A percentile compares a stretch with the other conserved stretches of the same genome.
phyloP scores from a whole-genome alignment of 352 stramenopile species.

The Phytophthora vignae region DNA sequence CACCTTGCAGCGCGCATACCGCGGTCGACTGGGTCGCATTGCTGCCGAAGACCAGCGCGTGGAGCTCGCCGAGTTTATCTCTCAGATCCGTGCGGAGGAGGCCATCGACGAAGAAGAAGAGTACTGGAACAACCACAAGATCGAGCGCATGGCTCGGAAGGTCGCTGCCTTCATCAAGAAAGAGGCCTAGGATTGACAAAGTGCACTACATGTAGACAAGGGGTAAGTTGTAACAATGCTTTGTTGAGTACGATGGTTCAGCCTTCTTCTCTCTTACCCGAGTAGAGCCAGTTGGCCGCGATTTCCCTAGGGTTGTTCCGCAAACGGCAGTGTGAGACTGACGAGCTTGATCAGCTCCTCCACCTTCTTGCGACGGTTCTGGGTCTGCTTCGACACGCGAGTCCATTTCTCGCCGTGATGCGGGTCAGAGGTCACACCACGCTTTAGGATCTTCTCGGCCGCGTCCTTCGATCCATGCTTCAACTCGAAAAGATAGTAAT shows the following conservation, averaged over 20 bases:
- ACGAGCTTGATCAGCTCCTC: conserved; percentile 83
- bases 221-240: conserved; percentile 32
- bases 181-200: conserved; percentile 47
- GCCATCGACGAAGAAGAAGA: conserved; percentile 90
- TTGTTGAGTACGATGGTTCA: conserved; percentile 22
- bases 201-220: conserved; percentile 28
- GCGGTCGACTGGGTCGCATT: conserved; percentile 85
- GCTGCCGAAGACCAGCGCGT: conserved; percentile 83
- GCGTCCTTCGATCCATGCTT: conserved; percentile 87
- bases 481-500: conserved; percentile 98
- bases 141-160: conserved; percentile 61
- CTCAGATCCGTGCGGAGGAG: conserved; percentile 90
- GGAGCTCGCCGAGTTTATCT: conserved; percentile 95
- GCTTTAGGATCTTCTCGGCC: conserved; percentile 87
- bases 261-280: conserved; percentile 36
- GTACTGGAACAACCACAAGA: conserved; percentile 67
- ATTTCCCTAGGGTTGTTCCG: conserved; percentile 49
- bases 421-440: conserved; percentile 93
- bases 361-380: conserved; percentile 87
- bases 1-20: conserved; percentile 87
- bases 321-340: conserved; percentile 77
- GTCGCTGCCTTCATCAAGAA: conserved; percentile 72
- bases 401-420: conserved; percentile 97
- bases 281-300: conserved; percentile 5
- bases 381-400: conserved; percentile 92